Percentiles rank a stretch among this genome's conserved stretches.
Conservation (phyloP, 371 early-diverging fungal species). For the Zancudomyces culisetae region DNA sequence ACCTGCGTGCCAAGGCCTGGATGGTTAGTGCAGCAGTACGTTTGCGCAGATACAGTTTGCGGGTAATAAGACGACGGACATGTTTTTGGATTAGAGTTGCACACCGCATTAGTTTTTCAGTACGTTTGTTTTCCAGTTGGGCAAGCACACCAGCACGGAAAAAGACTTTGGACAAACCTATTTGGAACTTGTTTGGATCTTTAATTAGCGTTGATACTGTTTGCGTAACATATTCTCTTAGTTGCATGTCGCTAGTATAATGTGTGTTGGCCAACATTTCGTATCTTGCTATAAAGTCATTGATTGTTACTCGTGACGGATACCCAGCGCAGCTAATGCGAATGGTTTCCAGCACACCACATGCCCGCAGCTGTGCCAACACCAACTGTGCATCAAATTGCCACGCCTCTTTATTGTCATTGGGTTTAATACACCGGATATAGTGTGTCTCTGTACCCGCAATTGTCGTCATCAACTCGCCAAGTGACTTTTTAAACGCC, state of each 20-base stretch:
- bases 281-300: slow-evolving; percentile 88
- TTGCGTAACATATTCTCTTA: slow-evolving; percentile 22
- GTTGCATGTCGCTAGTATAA: slow-evolving; percentile 27
- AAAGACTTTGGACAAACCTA: slow-evolving; percentile 95
- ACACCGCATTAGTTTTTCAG: slow-evolving; percentile 56
- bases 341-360: slow-evolving; percentile 99
- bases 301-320: slow-evolving; percentile 79
- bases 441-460: slow-evolving; percentile 85
- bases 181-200: slow-evolving; percentile 74
- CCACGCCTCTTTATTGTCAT: slow-evolving; percentile 78
- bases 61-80: slow-evolving; percentile 50
- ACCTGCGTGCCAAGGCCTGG: slow-evolving; percentile 42
- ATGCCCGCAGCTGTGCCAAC: slow-evolving; percentile 88
- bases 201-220: slow-evolving; percentile 51
- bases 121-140: slow-evolving; percentile 68
- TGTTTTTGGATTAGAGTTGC: slow-evolving; percentile 81
- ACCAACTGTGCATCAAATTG: slow-evolving; percentile 83
- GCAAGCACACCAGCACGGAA: slow-evolving; percentile 97
- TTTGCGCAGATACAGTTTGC: slow-evolving; percentile 41
- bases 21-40: slow-evolving; percentile 32
- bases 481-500: slow-evolving; percentile 67
- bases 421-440: slow-evolving; percentile 96
- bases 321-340: slow-evolving; percentile 97
- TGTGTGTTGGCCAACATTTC: slow-evolving; percentile 57
- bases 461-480: slow-evolving; percentile 84